phyloP scores from a whole-genome alignment of 2,329 filamentous ascomycete species.

The Juglanconis sp. region DNA sequence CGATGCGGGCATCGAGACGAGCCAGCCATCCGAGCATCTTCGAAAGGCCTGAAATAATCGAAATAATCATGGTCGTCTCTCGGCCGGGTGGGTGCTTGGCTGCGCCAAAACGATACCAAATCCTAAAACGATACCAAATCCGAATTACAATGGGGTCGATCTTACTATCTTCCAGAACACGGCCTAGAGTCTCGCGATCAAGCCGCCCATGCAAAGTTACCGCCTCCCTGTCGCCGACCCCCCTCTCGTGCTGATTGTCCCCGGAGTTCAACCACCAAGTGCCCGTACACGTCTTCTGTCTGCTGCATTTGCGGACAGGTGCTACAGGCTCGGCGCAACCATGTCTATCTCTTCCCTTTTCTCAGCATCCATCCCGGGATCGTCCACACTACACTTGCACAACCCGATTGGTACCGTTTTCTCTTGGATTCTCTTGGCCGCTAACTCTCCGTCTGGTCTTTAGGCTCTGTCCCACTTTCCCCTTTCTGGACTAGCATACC shows the following conservation, averaged over 20 bases:
- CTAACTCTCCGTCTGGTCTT: conserved; percentile 12
- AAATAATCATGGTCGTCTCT: not conserved
- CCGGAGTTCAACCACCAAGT: not conserved
- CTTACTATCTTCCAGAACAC: not conserved
- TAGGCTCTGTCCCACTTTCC: conserved; percentile 1
- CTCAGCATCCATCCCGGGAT: not conserved
- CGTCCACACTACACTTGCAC: not conserved
- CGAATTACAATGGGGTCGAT: not conserved
- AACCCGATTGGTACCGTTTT: not conserved
- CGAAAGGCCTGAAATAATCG: not conserved
- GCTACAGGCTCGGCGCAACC: not conserved
- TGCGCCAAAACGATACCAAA: not conserved
- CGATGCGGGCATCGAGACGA: not conserved
- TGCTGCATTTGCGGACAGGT: not conserved
- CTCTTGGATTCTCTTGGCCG: conserved; percentile 3
- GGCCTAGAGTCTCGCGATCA: not conserved
- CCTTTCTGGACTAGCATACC: conserved; percentile 1
- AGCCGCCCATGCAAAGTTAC: not conserved
- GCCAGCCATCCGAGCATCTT: not conserved
- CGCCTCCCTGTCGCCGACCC: no score
- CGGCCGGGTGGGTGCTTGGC: not conserved
- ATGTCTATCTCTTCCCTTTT: not conserved
- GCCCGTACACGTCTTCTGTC: not conserved
- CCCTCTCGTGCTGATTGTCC: not conserved
- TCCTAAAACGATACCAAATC: not conserved